Base-by-base conservation (phyloP, 2,329 filamentous ascomycete species). In the Dothiorella sarmentorum region DNA sequence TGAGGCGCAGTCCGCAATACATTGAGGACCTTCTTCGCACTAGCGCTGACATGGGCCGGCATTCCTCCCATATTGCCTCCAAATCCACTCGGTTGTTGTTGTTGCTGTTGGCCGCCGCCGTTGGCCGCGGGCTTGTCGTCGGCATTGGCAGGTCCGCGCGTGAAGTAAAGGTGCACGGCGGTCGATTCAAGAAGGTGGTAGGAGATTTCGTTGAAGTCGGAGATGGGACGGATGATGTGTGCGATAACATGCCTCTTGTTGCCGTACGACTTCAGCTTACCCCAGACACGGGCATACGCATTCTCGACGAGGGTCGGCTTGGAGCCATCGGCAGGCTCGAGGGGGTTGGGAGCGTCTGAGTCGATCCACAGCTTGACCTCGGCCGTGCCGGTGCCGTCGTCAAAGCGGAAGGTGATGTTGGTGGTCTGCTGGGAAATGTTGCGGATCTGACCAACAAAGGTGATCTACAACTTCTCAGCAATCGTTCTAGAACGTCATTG, bases 151-250 rank as follows among this genome's bases (percentile, higher is more conserved):
- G 86, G 82, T 0, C 91, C 92, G 43, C 85, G 83, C 13, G 87
- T 89, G 72, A 91, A 89, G 75, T 87, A 87, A 52, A 99, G 79
- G 76, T 99, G 94, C 51, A 95, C 88, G 60, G 88, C 89, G 5
- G 91, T 90, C 24, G 91, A 88, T 77, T 99, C 93, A 56, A 99
- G 85, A 64, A 97, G 76, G 75, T 97, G 94, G 72, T 91, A 96
- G 71, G 88, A 88, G 71, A 97, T 83, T 80, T 99, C 94, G 78
- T 99, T 96, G 78, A 88, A 88, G 73, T 97, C 89, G 58, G 82
- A 78, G 57, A 97, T 79, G 3, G 89, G 86, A 56, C 91, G 87
- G 63, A 99, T 86, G 67, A 89, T 84, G 73, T 92, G 87, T 40
- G 91, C 88, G 62, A 83, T 86, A 56, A 99, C 82, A 73, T 91